Evolutionary conservation across 352 stramenopile genomes (phyloP).

Genomic region (Globisporangium nagaii): DNA sequence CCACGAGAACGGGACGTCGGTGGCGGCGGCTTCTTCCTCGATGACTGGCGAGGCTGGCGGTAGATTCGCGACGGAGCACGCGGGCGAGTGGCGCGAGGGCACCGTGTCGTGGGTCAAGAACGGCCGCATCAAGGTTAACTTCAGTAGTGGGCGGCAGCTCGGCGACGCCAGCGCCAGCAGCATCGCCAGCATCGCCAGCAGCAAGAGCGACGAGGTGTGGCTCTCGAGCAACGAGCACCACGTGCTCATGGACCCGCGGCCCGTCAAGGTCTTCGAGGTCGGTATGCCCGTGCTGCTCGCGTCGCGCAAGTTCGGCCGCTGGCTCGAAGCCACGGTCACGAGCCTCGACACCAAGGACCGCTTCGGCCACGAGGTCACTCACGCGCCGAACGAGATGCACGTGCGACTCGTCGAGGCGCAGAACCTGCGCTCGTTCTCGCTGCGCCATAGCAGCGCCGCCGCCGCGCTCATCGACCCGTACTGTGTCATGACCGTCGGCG

Average conservation of each 20-base stretch:
- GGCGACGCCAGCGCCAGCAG: background rate
- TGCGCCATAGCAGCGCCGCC: slow-evolving; percentile 17
- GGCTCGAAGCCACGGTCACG: slow-evolving; percentile 37
- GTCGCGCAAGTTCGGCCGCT: slow-evolving; percentile 42
- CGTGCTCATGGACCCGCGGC: slow-evolving; percentile 38
- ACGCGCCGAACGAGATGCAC: slow-evolving; percentile 51
- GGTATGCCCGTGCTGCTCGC: slow-evolving; percentile 44
- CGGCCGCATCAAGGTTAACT: slow-evolving; percentile 54
- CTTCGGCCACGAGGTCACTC: slow-evolving; percentile 26
- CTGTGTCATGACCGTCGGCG: slow-evolving; percentile 35
- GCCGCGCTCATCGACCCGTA: slow-evolving; percentile 38
- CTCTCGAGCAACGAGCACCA: slow-evolving; percentile 32
- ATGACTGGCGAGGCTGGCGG: background rate
- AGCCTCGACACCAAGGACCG: slow-evolving; percentile 36
- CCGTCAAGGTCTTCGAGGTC: slow-evolving; percentile 45
- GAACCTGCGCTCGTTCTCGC: slow-evolving; percentile 30
- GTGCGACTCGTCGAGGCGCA: slow-evolving; percentile 40
- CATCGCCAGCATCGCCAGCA: background rate
- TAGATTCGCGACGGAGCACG: background rate
- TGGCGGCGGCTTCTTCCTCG: background rate
- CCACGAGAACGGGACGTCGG: background rate
- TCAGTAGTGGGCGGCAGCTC: slow-evolving; percentile 34
- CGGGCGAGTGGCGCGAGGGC: slow-evolving; percentile 48
- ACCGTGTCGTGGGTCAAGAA: slow-evolving; percentile 56
- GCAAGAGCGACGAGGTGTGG: slow-evolving; percentile 33